Evolutionary conservation across 192 early-diverging fungal species (phyloP).

Genomic region (Tieghemiomyces parasiticus): DNA sequence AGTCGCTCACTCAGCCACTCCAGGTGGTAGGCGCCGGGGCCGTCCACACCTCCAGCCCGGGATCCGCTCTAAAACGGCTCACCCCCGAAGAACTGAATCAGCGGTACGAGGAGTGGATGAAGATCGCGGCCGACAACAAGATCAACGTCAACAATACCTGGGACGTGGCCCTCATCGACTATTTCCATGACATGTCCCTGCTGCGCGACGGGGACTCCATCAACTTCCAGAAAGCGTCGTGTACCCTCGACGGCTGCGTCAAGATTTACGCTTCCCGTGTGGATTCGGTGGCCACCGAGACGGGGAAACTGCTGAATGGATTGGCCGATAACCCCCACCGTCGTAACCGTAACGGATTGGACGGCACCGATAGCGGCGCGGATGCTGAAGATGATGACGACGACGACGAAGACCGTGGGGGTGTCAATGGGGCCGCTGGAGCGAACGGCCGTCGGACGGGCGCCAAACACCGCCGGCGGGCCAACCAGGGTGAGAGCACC

Average conservation of each 20-base stretch:
- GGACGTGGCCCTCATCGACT: conserved; percentile 96
- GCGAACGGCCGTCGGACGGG: conserved; percentile 18
- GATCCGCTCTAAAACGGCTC: conserved; percentile 17
- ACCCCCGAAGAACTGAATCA: conserved; percentile 39
- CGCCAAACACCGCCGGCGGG: conserved; percentile 14
- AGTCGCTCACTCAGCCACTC: conserved; percentile 5
- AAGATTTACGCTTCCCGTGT: conserved; percentile 95
- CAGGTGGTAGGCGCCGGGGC: conserved; percentile 1
- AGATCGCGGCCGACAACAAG: conserved; percentile 97
- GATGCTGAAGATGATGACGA: conserved; percentile 27
- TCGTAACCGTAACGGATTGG: conserved; percentile 11
- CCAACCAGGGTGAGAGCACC: conserved; percentile 41
- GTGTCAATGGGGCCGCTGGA: no score
- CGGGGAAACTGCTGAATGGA: conserved; percentile 75
- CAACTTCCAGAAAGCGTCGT: conserved; percentile 97
- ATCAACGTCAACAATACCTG: conserved; percentile 89
- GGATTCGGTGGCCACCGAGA: conserved; percentile 91
- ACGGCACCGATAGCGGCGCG: conserved; percentile 11
- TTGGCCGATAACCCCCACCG: conserved; percentile 56
- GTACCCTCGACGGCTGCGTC: conserved; percentile 90
- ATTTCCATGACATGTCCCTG: conserved; percentile 90
- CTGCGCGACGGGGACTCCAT: conserved; percentile 90
- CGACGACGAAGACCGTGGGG: conserved; percentile 31
- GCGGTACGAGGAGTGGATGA: conserved; percentile 90
- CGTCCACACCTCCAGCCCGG: neutral